Base-by-base conservation (phyloP, 2,329 filamentous ascomycete genomes). In the Hymenoscyphus occultus region DNA sequence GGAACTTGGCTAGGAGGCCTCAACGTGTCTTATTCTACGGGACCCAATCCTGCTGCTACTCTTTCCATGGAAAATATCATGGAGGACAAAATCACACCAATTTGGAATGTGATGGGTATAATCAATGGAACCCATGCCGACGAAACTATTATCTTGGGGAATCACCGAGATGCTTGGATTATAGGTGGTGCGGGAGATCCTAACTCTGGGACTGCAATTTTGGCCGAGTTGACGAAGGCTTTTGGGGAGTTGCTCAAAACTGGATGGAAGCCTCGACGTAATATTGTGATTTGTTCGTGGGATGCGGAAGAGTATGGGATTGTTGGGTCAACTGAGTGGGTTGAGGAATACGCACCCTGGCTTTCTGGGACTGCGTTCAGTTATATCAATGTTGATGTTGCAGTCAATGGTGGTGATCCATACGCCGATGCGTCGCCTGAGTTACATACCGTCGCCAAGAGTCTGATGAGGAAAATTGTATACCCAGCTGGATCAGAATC, bases 81-180 rank as follows among this genome's bases (percentile, higher is more conserved):
- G 67, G 60, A 59, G 40, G 51, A 42, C 19, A 61, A 40, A 32
- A 93, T 84, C 1, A 93, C 89, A 0, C 89, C 90, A 3, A 81
- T 93, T 62, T 96, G 91, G 91, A 90, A 97, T 73, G 91, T 93
- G 1, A 93, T 97, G 69, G 93, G 93, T 39, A 82, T 93, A 58
- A 90, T 97, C 76, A 96, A 96, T 72, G 93, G 93, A 13, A 89
- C 89, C 0, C 86, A 93, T 56, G 82, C 87, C 0, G 87, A 96
- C 71, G 92, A 97, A 74, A 91, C 95, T 0, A 81, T 97, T 39
- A 83, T 97, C 2, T 78, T 97, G 22, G 92, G 92, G 7, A 96
- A 96, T 74, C 92, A 96, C 73, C 86, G 91, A 39, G 92, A 96
- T 76, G 90, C 92, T 0, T 94, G 91, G 91, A 54, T 54, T 61